phyloP scores from a whole-genome alignment of 1,284 basidiomycete genomes.

The Leucoagaricus sp. region DNA sequence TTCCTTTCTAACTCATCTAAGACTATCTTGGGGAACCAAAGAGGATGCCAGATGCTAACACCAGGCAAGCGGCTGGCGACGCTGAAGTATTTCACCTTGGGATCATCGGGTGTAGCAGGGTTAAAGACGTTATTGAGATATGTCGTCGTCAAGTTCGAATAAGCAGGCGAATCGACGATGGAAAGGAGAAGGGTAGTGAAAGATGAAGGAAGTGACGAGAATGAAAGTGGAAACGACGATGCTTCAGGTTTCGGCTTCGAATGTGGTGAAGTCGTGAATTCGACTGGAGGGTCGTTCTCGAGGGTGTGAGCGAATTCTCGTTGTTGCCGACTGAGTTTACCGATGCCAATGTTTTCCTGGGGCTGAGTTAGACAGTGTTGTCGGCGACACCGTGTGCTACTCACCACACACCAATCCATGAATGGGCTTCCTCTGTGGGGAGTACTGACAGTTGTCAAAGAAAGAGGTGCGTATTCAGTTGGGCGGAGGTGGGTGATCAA shows the following conservation, averaged over 20 bases:
- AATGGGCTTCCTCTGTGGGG: slow-evolving; percentile 97
- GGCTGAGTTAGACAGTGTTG: slow-evolving; percentile 6
- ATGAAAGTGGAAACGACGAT: slow-evolving; percentile 36
- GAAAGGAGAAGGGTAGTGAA: slow-evolving; percentile 91
- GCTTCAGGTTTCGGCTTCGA: slow-evolving; percentile 27
- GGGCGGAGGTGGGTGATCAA: slow-evolving; percentile 88
- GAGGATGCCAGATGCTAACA: slow-evolving; percentile 88
- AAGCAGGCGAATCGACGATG: slow-evolving; percentile 95
- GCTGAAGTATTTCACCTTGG: slow-evolving; percentile 88
- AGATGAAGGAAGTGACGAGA: slow-evolving; percentile 71
- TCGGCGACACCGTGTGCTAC: slow-evolving; percentile 27
- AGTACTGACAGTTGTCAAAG: slow-evolving; percentile 89
- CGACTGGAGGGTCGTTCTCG: slow-evolving; percentile 8
- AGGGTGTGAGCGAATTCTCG: slow-evolving; percentile 24
- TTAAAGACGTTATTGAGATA: slow-evolving; percentile 92
- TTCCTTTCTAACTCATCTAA: slow-evolving; percentile 78
- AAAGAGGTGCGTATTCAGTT: slow-evolving; percentile 82
- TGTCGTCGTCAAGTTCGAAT: slow-evolving; percentile 89
- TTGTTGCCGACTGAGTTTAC: slow-evolving; percentile 50
- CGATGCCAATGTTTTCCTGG: slow-evolving; percentile 86
- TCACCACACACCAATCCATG: slow-evolving; percentile 97
- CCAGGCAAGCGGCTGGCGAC: slow-evolving; percentile 79
- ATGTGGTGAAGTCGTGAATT: slow-evolving; percentile 9
- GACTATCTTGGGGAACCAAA: slow-evolving; percentile 96
- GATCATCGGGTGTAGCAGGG: slow-evolving; percentile 85